These are phyloP conservation scores for Tetragonia tetragonoides DNA, from an alignment of 148 eudicot genomes.

Conservation along the genomic window DNA sequence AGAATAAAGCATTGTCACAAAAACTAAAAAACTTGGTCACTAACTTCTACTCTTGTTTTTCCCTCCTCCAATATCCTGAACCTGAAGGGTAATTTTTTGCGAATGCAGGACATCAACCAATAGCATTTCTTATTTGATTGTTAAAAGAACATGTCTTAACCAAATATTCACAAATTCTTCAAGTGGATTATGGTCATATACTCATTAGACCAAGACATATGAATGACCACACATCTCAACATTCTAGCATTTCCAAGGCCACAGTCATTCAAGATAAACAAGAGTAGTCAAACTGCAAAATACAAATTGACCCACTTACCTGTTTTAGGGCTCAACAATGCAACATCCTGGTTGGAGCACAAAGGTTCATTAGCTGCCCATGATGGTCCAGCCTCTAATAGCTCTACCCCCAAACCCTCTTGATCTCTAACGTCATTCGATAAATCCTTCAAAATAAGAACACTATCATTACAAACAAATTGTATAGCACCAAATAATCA, in stretches of 20 bases:
- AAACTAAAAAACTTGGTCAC: not conserved
- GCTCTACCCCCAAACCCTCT: slow-evolving; percentile 10
- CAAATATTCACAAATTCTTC: not conserved
- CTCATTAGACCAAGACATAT: not conserved
- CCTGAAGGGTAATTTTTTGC: no score
- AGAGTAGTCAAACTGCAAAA: not conserved
- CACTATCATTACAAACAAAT: not conserved
- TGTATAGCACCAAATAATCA: not conserved
- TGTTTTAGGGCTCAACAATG: not conserved
- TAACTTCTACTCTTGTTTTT: not conserved
- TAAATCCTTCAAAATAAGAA: slow-evolving; percentile 16
- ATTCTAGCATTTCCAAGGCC: not conserved
- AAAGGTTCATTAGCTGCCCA: slow-evolving; percentile 11
- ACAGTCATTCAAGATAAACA: not conserved
- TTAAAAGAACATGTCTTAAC: not conserved
- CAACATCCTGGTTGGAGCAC: slow-evolving; percentile 10
- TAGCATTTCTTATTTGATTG: not conserved
- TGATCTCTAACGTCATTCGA: not conserved
- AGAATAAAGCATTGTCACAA: not conserved
- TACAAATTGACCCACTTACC: slow-evolving; percentile 14
- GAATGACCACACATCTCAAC: not conserved
- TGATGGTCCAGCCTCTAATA: slow-evolving; percentile 16
- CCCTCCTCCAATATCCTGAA: not conserved
- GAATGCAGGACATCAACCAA: not conserved
- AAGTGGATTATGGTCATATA: not conserved